phyloP scores from a whole-genome alignment of 129 eudicot species.

The Chrysanthemum lavandulifolium region DNA sequence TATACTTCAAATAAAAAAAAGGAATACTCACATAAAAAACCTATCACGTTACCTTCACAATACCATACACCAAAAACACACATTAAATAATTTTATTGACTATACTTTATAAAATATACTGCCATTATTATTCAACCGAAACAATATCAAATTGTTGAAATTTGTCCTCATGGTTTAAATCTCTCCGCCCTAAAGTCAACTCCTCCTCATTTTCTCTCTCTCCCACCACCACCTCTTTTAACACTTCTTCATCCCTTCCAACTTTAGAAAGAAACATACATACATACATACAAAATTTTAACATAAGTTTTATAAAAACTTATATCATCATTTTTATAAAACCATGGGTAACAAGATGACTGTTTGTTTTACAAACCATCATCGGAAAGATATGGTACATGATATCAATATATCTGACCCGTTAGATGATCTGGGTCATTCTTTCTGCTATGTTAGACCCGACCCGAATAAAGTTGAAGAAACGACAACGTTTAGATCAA shows the following conservation, averaged over 20 bases:
- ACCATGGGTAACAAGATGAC: conserved; percentile 80
- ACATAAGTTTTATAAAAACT: too few species aligned
- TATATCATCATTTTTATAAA: too few species aligned
- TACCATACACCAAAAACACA: too few species aligned
- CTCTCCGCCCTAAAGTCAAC: conserved; percentile 57
- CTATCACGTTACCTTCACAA: too few species aligned
- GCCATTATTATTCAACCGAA: conserved; percentile 13
- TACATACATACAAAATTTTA: not conserved
- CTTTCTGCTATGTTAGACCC: conserved; percentile 83
- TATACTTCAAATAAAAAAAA: too few species aligned
- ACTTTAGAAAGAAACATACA: conserved; percentile 12
- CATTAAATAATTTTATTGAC: too few species aligned
- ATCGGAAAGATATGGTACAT: conserved; percentile 40
- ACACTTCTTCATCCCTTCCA: conserved; percentile 18
- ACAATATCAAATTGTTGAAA: conserved; percentile 14
- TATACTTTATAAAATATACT: not conserved
- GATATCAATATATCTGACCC: conserved; percentile 51
- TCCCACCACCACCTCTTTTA: conserved; percentile 19
- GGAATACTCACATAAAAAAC: too few species aligned
- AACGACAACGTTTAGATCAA: conserved; percentile 65
- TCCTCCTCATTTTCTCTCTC: conserved; percentile 5
- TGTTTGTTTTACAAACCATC: conserved; percentile 66
- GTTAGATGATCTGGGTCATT: conserved; percentile 85
- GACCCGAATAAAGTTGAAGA: conserved; percentile 54
- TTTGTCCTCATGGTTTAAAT: conserved; percentile 43